Evolutionary conservation across 257 asterid genomes (phyloP).

Genomic region (Nicotiana sylvestris): DNA sequence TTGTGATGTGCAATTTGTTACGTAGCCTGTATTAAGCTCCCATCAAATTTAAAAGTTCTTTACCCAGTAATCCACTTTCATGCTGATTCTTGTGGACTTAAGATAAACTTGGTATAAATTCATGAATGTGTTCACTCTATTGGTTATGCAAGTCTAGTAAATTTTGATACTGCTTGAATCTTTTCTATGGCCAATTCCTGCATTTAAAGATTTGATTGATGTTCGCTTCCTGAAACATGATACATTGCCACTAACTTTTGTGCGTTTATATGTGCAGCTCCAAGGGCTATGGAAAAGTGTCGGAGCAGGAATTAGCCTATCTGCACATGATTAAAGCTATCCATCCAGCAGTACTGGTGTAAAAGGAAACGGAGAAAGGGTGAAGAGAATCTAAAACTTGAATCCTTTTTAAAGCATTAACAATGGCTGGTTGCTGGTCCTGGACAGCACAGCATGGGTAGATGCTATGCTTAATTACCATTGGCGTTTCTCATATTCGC

Average conservation of each 20-base stretch:
- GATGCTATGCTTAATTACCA: constrained; percentile 14
- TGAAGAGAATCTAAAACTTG: constrained; percentile 8
- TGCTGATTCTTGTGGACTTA: not conserved
- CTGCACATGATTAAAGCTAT: constrained; percentile 26
- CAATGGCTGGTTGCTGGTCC: constrained; percentile 11
- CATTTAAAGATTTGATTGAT: not conserved
- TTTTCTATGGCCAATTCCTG: not conserved
- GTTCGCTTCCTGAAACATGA: not conserved
- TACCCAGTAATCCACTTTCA: not conserved
- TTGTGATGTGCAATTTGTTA: not conserved
- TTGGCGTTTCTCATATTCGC: constrained; percentile 10
- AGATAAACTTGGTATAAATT: not conserved
- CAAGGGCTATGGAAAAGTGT: constrained; percentile 41
- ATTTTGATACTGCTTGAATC: not conserved
- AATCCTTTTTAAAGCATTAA: constrained; percentile 9
- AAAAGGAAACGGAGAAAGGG: not conserved
- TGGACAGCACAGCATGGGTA: constrained; percentile 27
- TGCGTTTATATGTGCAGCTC: constrained; percentile 32
- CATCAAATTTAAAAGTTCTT: not conserved
- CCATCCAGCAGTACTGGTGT: constrained; percentile 10
- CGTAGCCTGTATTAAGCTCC: not conserved
- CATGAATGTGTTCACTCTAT: too few species aligned
- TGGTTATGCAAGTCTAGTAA: not conserved
- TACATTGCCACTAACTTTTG: not conserved
- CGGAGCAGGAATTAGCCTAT: constrained; percentile 33